Conservation (phyloP, 83 land plant genomes). For the Picea abies region DNA sequence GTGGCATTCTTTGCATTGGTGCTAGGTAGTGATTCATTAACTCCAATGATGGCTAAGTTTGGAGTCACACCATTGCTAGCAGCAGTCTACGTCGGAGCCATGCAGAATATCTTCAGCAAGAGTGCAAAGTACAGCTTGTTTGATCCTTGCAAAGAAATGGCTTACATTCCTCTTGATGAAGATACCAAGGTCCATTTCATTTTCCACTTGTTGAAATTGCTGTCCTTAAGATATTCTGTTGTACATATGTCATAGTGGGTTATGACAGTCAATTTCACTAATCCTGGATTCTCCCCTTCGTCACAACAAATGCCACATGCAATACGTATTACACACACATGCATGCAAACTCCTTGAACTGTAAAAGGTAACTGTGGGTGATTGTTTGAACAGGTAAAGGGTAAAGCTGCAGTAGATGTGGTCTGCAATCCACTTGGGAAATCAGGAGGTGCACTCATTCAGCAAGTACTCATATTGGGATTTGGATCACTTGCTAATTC, state of each 20-base stretch:
- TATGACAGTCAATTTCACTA: too few species aligned
- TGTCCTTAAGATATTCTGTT: background rate
- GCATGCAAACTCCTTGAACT: background rate
- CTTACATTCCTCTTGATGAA: conserved; percentile 62
- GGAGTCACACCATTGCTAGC: conserved; percentile 57
- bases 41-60: conserved; percentile 37
- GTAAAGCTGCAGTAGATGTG: conserved; percentile 99
- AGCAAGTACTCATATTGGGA: conserved; percentile 48
- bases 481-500: conserved; percentile 56
- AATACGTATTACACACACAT: background rate
- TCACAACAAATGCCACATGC: background rate
- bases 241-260: too few species aligned
- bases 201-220: background rate
- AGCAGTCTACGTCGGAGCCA: conserved; percentile 60
- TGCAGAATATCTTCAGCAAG: conserved; percentile 61
- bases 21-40: conserved; percentile 40
- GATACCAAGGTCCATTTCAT: conserved; percentile 44
- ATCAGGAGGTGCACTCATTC: conserved; percentile 95
- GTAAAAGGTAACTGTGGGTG: background rate
- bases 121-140: conserved; percentile 61
- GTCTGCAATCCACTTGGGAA: conserved; percentile 99
- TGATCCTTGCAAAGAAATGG: conserved; percentile 69
- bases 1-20: conserved; percentile 54
- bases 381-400: conserved; percentile 76
- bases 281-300: background rate